phyloP scores from a whole-genome alignment of 2,329 filamentous ascomycete species.

The Pseudomassariella vexata region DNA sequence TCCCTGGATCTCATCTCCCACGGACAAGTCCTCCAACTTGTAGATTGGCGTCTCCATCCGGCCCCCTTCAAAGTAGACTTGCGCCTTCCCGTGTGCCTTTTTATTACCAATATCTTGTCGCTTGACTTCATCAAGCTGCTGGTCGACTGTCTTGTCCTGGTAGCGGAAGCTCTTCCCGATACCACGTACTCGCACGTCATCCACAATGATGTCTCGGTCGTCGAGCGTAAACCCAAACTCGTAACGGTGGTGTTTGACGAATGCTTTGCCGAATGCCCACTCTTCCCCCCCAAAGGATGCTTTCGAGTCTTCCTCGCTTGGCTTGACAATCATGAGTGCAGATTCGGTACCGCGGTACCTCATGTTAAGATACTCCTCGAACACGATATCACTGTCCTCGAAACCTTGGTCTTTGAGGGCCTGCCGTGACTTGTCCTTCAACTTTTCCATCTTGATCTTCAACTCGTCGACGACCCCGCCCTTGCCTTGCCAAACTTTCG shows the following conservation, averaged over 20 bases:
- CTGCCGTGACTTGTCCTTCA: constrained; percentile 68
- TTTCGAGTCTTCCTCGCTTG: constrained; percentile 54
- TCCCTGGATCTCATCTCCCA: constrained; percentile 69
- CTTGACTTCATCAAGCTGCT: constrained; percentile 69
- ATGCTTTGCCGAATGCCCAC: constrained; percentile 81
- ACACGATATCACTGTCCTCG: constrained; percentile 64
- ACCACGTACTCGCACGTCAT: constrained; percentile 81
- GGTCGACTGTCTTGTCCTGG: constrained; percentile 74
- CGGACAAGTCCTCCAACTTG: constrained; percentile 66
- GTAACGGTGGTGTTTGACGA: constrained; percentile 81
- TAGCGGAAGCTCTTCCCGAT: constrained; percentile 85
- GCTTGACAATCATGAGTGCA: constrained; percentile 82
- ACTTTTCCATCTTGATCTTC: constrained; percentile 67
- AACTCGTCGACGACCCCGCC: constrained; percentile 56
- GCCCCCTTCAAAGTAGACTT: constrained; percentile 82
- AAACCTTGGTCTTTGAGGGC: constrained; percentile 76
- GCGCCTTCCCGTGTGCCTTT: constrained; percentile 59
- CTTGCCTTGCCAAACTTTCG: constrained; percentile 54
- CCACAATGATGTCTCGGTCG: constrained; percentile 82
- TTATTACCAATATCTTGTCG: constrained; percentile 48
- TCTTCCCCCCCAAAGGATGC: too few relatives aligned
- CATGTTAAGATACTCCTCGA: constrained; percentile 93
- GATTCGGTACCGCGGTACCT: constrained; percentile 87
- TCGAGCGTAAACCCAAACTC: constrained; percentile 88
- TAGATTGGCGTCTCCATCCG: constrained; percentile 75